Evolutionary conservation across 2,329 filamentous ascomycete genomes (phyloP).

Genomic region (Fusarium drepaniforme): DNA sequence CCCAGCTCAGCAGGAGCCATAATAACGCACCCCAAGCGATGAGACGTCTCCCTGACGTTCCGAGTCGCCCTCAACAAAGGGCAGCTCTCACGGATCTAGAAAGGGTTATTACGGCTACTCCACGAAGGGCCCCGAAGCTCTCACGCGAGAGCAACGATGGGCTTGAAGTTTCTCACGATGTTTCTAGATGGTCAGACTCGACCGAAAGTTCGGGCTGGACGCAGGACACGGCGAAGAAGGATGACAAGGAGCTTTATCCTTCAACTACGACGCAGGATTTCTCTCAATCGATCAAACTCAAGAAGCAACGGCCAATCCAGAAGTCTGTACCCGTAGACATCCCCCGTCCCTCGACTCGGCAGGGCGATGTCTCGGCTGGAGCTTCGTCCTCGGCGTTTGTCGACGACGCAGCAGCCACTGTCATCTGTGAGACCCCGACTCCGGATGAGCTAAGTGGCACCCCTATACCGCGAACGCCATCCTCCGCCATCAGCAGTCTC

Average conservation of each 20-base stretch:
- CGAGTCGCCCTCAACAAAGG: constrained; percentile 10
- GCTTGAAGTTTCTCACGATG: neutral
- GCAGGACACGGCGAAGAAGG: neutral
- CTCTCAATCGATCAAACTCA: constrained; percentile 11
- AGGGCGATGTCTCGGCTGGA: constrained; percentile 15
- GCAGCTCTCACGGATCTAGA: constrained; percentile 18
- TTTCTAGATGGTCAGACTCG: neutral
- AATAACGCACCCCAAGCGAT: constrained; percentile 6
- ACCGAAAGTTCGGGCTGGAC: neutral
- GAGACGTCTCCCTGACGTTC: constrained; percentile 6
- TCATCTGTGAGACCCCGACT: constrained; percentile 14
- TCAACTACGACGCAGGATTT: constrained; percentile 22
- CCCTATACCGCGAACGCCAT: constrained; percentile 30
- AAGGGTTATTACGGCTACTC: constrained; percentile 17
- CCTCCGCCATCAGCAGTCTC: constrained; percentile 40
- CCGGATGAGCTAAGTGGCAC: constrained; percentile 14
- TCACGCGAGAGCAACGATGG: neutral
- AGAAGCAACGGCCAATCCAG: constrained; percentile 6
- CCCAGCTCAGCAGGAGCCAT: neutral
- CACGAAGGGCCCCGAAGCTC: constrained; percentile 17
- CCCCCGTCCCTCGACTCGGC: constrained; percentile 20
- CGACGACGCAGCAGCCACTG: neutral
- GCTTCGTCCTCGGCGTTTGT: constrained; percentile 5
- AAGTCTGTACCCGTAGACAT: constrained; percentile 12
- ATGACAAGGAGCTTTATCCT: constrained; percentile 1